phyloP scores from a whole-genome alignment of 176 grass and related monocot genomes.

The bread wheat (Triticum aestivum) region DNA sequence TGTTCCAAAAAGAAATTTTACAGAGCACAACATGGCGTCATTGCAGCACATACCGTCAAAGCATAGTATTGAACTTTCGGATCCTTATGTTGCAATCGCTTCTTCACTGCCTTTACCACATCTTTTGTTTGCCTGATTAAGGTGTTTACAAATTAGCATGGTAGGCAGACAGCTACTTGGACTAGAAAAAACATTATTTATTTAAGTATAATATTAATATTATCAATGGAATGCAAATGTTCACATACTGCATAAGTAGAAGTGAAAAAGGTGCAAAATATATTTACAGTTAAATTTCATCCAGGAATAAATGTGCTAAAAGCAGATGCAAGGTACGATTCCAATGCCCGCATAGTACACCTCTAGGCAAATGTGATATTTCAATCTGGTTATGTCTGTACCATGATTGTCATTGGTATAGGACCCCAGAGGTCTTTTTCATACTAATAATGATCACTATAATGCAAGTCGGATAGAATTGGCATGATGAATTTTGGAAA shows the following conservation, averaged over 20 bases:
- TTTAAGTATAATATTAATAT: not conserved
- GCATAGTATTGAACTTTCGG: conserved; percentile 86
- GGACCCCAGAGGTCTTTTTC: not conserved
- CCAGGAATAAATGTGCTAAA: not conserved
- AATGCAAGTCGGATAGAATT: not conserved
- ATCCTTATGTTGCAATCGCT: conserved; percentile 78
- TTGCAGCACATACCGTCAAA: conserved; percentile 63
- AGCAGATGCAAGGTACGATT: not conserved
- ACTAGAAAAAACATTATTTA: not conserved
- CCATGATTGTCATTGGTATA: not conserved
- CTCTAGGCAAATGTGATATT: not conserved
- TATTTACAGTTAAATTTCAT: not conserved
- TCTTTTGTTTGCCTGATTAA: conserved; percentile 87
- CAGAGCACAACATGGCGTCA: not conserved
- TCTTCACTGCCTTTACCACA: conserved; percentile 76
- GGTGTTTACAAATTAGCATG: not conserved
- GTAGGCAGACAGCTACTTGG: conserved; percentile 16
- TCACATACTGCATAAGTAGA: not conserved
- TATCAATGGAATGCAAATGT: not conserved
- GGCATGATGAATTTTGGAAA: not conserved
- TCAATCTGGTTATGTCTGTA: not conserved
- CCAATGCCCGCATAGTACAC: not conserved
- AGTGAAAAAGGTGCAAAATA: not conserved
- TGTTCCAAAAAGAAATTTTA: not conserved
- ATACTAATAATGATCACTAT: not conserved